phyloP scores from a whole-genome alignment of 768 basidiomycete species.

The Kwoniella pini region DNA sequence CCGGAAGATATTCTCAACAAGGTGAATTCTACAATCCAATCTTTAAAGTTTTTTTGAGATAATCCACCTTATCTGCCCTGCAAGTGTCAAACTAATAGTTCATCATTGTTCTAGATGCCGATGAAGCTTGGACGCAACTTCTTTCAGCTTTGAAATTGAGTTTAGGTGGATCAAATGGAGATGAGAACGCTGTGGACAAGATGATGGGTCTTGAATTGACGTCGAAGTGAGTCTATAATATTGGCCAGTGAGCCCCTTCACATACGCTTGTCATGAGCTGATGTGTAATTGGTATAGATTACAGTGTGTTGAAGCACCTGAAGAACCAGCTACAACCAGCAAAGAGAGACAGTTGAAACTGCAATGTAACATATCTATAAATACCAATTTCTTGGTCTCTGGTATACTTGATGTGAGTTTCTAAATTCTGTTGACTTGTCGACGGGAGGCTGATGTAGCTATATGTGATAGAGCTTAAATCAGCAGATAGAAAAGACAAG shows the following conservation, averaged over 20 bases:
- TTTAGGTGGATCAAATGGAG: slow-evolving; percentile 5
- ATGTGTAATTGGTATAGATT: no score
- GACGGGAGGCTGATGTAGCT: slow-evolving; percentile 20
- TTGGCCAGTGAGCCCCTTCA: no score
- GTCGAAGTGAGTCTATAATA: slow-evolving; percentile 29
- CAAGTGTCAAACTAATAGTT: no score
- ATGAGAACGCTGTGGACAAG: slow-evolving; percentile 34
- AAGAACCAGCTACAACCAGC: slow-evolving; percentile 68
- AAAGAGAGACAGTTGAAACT: slow-evolving; percentile 80
- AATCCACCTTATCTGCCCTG: no score
- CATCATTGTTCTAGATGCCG: slow-evolving; percentile 40
- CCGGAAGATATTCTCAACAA: slow-evolving; percentile 78
- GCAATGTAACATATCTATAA: slow-evolving; percentile 83
- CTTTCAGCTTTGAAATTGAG: slow-evolving; percentile 33
- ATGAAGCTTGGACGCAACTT: slow-evolving; percentile 52
- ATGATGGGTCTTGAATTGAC: slow-evolving; percentile 38
- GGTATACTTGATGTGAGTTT: slow-evolving; percentile 75
- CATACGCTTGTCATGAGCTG: no score
- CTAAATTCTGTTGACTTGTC: neutral
- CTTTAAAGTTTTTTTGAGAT: no score
- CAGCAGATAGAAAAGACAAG: slow-evolving; percentile 84
- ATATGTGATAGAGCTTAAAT: slow-evolving; percentile 68
- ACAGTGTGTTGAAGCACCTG: slow-evolving; percentile 76
- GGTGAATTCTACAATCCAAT: slow-evolving; percentile 43
- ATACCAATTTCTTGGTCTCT: slow-evolving; percentile 83